phyloP scores from a whole-genome alignment of 441 rosid species.

The Iberis amara region DNA sequence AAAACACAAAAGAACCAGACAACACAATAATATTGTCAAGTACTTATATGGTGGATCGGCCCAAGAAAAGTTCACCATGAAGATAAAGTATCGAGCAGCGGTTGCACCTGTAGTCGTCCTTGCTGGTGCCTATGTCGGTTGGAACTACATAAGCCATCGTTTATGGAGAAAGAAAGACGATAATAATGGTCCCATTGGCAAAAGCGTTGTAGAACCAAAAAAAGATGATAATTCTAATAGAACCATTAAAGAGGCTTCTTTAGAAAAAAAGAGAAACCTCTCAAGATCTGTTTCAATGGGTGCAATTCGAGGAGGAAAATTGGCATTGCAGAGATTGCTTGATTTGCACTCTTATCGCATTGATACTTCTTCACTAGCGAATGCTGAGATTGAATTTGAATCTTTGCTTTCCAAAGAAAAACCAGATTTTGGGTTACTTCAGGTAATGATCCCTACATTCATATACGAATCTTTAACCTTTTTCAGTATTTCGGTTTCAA shows the following conservation, averaged over 20 bases:
- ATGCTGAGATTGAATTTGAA: slow-evolving; percentile 34
- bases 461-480: not conserved
- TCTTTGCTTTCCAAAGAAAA: slow-evolving; percentile 26
- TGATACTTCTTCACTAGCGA: slow-evolving; percentile 27
- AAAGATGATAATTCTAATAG: slow-evolving; percentile 13
- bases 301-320: slow-evolving; percentile 49
- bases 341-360: slow-evolving; percentile 38
- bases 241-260: slow-evolving; percentile 16
- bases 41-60: slow-evolving; percentile 23
- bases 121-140: slow-evolving; percentile 40
- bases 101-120: slow-evolving; percentile 38
- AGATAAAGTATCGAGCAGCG: slow-evolving; percentile 39
- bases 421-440: slow-evolving; percentile 42
- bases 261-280: slow-evolving; percentile 4
- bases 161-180: slow-evolving; percentile 30
- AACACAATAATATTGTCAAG: no score
- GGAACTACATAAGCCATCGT: slow-evolving; percentile 35
- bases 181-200: slow-evolving; percentile 5
- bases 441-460: no score
- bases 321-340: slow-evolving; percentile 48
- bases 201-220: slow-evolving; percentile 1
- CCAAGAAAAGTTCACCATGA: slow-evolving; percentile 11
- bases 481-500: no score
- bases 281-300: slow-evolving; percentile 47
- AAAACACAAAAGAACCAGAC: no score